Percentiles rank a stretch among this genome's conserved stretches.
Evolutionary conservation across 1,284 basidiomycete genomes (phyloP).

Genomic region (Somion occarium): DNA sequence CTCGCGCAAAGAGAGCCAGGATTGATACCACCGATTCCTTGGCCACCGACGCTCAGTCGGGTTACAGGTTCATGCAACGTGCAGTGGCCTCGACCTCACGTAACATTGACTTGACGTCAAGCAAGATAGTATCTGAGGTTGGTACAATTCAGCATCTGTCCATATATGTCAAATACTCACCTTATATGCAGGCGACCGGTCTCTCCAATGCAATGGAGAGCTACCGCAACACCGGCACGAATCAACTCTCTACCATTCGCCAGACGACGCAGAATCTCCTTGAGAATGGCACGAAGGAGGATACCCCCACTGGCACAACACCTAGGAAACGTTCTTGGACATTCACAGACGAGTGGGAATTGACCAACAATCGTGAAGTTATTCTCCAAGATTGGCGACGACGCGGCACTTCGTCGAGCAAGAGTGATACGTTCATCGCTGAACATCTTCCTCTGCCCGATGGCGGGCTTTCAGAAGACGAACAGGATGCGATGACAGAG

Average conservation of each 20-base stretch:
- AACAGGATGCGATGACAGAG: conserved; percentile 14
- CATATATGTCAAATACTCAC: conserved; percentile 1
- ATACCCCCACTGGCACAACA: conserved; percentile 61
- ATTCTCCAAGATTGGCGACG: conserved; percentile 47
- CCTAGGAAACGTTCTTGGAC: conserved; percentile 69
- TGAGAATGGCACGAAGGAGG: conserved; percentile 56
- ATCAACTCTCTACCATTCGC: conserved; percentile 44
- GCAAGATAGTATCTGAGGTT: conserved; percentile 46
- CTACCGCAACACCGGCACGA: conserved; percentile 35
- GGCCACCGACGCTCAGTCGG: conserved; percentile 44
- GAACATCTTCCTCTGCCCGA: conserved; percentile 23
- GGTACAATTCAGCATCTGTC: conserved; percentile 15
- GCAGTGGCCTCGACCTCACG: conserved; percentile 46
- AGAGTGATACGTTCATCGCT: conserved; percentile 32
- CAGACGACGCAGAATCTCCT: conserved; percentile 46
- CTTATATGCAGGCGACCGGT: conserved; percentile 31
- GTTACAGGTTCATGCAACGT: conserved; percentile 44
- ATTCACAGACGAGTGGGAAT: conserved; percentile 63
- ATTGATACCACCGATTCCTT: conserved; percentile 52
- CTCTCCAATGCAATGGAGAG: conserved; percentile 35
- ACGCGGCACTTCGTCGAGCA: conserved; percentile 25
- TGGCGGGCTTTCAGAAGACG: conserved; percentile 11
- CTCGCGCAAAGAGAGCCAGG: conserved; percentile 61
- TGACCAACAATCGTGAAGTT: conserved; percentile 56
- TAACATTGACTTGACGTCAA: conserved; percentile 42